Percentiles rank a stretch among this genome's conserved stretches.
Conservation (phyloP, 225 moss, liverwort and hornwort species). For the Pseudoscleropodium purum region DNA sequence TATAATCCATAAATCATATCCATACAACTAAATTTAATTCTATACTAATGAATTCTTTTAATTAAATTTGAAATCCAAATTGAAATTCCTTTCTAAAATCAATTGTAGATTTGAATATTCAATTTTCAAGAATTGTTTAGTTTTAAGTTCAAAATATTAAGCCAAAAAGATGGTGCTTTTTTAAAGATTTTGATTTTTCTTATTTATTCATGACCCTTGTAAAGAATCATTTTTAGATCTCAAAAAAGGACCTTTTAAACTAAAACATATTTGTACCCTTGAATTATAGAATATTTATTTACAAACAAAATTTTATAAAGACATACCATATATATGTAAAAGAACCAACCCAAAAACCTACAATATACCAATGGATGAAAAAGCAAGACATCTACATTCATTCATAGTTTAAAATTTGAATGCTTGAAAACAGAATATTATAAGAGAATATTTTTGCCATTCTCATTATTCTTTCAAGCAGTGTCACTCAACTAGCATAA, state of each 20-base stretch:
- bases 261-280: not conserved
- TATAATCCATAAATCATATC: not conserved
- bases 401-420: not conserved
- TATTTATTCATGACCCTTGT: no score
- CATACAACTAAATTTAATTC: not conserved
- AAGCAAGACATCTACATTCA: not conserved
- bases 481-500: no score
- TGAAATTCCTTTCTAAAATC: not conserved
- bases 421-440: not conserved
- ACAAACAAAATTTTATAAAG: not conserved
- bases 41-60: not conserved
- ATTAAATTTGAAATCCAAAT: not conserved
- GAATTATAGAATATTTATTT: not conserved
- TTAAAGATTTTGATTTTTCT: not conserved
- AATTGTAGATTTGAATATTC: not conserved
- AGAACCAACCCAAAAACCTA: not conserved
- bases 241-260: accelerated
- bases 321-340: not conserved
- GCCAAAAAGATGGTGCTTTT: not conserved
- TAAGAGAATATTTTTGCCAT: not conserved
- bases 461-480: not conserved
- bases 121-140: no score
- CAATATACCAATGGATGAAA: not conserved
- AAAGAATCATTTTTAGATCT: not conserved
- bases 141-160: not conserved